Conservation (phyloP, 2,329 filamentous ascomycete genomes). For the Phaeosphaeria sp. region DNA sequence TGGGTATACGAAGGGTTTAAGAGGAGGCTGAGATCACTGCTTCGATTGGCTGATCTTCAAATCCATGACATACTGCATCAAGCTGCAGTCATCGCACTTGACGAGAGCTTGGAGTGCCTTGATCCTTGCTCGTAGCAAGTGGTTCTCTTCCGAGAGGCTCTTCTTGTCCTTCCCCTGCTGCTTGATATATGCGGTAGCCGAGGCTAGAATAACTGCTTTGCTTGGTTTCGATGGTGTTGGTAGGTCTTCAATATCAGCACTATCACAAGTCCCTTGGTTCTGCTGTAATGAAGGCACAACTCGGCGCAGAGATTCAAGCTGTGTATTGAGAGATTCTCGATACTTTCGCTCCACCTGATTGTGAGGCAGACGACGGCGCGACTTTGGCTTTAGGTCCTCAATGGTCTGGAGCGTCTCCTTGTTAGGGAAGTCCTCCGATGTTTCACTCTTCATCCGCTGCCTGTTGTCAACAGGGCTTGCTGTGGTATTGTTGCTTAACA, state of each 20-base stretch:
- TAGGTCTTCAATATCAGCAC: conserved; percentile 52
- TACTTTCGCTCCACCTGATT: conserved; percentile 57
- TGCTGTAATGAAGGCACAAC: conserved; percentile 51
- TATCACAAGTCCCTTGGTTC: conserved; percentile 41
- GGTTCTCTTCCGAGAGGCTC: conserved; percentile 47
- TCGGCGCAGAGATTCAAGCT: conserved; percentile 51
- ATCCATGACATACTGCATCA: conserved; percentile 53
- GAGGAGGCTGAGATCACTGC: too few relatives aligned
- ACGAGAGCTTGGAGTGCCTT: conserved; percentile 53
- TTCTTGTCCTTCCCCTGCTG: conserved; percentile 53
- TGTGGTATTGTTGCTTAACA: conserved; percentile 24
- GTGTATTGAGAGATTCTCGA: conserved; percentile 55
- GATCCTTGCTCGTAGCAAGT: conserved; percentile 47
- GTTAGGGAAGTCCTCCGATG: conserved; percentile 32
- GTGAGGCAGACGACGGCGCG: conserved; percentile 48
- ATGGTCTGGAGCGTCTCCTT: conserved; percentile 29
- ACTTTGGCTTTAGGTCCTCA: conserved; percentile 40
- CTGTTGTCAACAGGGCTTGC: conserved; percentile 23
- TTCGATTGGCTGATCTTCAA: conserved; percentile 46
- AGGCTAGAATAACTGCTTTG: conserved; percentile 56
- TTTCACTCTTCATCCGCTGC: conserved; percentile 41
- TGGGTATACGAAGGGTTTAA: too few relatives aligned
- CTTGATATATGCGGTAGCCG: conserved; percentile 55
- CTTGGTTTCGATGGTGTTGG: conserved; percentile 50
- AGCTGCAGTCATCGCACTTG: conserved; percentile 55